A percentile compares a stretch with the other conserved stretches of the same genome.
These are phyloP conservation scores for Talaromyces albobiverticillius DNA, from an alignment of 2,329 filamentous ascomycete genomes.

Conservation along the genomic window DNA sequence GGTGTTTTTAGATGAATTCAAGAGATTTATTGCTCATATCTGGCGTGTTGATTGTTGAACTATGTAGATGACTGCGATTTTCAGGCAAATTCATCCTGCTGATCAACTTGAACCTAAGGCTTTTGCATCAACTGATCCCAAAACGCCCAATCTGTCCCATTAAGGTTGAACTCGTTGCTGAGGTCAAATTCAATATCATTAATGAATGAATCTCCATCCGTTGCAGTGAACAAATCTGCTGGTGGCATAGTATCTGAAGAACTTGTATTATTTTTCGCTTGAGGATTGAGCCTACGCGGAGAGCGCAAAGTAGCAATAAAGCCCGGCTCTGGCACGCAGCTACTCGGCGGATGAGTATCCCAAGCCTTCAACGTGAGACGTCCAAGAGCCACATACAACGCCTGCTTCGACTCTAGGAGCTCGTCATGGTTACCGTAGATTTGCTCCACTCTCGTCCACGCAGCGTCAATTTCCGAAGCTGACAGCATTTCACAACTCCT, in stretches of 20 bases:
- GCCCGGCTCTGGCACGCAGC: background rate
- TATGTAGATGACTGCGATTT: no score
- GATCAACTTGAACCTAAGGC: constrained; percentile 1
- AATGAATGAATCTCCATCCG: no score
- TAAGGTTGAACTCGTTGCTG: constrained; percentile 12
- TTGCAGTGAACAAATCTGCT: no score
- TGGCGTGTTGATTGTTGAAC: no score
- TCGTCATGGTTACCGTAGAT: constrained; percentile 16
- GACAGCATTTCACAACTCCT: constrained; percentile 20
- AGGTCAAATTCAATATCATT: constrained; percentile 2
- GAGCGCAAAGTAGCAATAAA: background rate
- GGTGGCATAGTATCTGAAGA: no score
- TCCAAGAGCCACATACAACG: constrained; percentile 28
- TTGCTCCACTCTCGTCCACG: background rate
- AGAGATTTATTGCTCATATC: no score
- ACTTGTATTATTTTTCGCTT: no score
- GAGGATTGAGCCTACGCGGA: no score
- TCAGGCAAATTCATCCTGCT: background rate
- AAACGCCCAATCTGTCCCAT: constrained; percentile 16
- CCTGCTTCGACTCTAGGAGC: constrained; percentile 24
- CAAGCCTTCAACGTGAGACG: constrained; percentile 33
- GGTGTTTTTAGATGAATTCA: no score
- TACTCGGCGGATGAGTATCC: constrained; percentile 16
- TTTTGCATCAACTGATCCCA: constrained; percentile 18
- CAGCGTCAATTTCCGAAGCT: background rate